Evolutionary conservation across 148 eudicot species (phyloP).

Genomic region (Persicaria maculosa): DNA sequence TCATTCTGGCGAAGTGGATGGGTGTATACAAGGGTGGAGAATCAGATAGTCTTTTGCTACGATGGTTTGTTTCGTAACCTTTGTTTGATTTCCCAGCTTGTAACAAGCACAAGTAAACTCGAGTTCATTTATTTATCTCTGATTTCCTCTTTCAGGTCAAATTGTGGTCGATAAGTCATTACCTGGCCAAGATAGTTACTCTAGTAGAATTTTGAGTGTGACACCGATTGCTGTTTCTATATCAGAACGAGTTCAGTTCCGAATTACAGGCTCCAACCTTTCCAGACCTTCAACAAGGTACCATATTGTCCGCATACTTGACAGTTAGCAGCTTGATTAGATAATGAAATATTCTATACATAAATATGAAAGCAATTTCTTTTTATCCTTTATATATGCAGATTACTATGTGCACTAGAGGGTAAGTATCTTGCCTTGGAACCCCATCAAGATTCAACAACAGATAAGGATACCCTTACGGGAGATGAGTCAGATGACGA

Average conservation of each 20-base stretch:
- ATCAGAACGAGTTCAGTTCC: conserved; percentile 47
- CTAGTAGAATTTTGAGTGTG: conserved; percentile 46
- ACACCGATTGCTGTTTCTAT: conserved; percentile 66
- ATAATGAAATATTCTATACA: neutral
- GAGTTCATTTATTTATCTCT: neutral
- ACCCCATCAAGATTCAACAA: conserved; percentile 30
- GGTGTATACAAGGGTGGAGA: conserved; percentile 59
- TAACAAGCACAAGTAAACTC: neutral
- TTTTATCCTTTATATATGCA: conserved; percentile 18
- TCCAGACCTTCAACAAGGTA: conserved; percentile 18
- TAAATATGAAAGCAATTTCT: neutral
- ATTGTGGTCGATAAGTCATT: conserved; percentile 52
- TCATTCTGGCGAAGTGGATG: conserved; percentile 87
- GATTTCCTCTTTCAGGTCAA: conserved; percentile 38
- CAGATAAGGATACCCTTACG: conserved; percentile 23
- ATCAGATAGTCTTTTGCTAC: conserved; percentile 51
- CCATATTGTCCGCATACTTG: neutral
- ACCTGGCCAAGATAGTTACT: conserved; percentile 28
- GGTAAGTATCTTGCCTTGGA: conserved; percentile 64
- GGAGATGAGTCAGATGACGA: conserved; percentile 36
- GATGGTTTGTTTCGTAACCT: conserved; percentile 44
- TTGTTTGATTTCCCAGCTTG: neutral
- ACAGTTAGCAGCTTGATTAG: neutral
- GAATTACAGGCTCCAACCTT: conserved; percentile 59
- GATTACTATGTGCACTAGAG: conserved; percentile 77